Conservation (phyloP, 208 protist genomes). For the Crithidia expoeki region DNA sequence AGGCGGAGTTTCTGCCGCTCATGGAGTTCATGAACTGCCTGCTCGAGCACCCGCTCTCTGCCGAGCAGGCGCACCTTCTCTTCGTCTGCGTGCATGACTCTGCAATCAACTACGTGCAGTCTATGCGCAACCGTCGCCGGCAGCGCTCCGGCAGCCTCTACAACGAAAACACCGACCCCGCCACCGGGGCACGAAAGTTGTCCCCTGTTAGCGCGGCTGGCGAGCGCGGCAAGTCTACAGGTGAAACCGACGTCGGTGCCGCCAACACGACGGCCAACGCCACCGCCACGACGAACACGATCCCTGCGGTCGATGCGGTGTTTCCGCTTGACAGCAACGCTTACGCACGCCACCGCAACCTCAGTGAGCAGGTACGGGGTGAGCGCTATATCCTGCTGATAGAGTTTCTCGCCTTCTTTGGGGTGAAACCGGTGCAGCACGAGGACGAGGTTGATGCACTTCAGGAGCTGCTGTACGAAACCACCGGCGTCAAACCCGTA, state of each 20-base stretch:
- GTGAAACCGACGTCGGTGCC: not conserved
- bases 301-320: not conserved
- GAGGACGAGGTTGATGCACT: slow-evolving; percentile 29
- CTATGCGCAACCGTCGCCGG: slow-evolving; percentile 14
- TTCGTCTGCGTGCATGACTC: slow-evolving; percentile 53
- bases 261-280: not conserved
- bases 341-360: slow-evolving; percentile 7
- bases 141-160: slow-evolving; percentile 17
- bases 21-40: slow-evolving; percentile 59
- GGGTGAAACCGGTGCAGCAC: slow-evolving; percentile 33
- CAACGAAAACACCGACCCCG: not conserved
- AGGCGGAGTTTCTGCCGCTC: slow-evolving; percentile 57
- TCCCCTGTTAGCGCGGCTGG: not conserved
- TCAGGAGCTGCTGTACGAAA: slow-evolving; percentile 20
- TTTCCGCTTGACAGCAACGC: not conserved
- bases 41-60: slow-evolving; percentile 49
- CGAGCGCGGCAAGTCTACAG: not conserved
- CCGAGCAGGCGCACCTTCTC: slow-evolving; percentile 37
- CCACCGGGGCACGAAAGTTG: not conserved
- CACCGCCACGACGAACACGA: not conserved
- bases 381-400: slow-evolving; percentile 37
- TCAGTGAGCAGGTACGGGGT: slow-evolving; percentile 17
- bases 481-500: not conserved
- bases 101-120: slow-evolving; percentile 31
- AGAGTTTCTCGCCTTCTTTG: slow-evolving; percentile 66